Evolutionary conservation across 2,329 filamentous ascomycete species (phyloP), one percentile per base, ranked within the genome.

Genomic region (Xylaria sp.): DNA sequence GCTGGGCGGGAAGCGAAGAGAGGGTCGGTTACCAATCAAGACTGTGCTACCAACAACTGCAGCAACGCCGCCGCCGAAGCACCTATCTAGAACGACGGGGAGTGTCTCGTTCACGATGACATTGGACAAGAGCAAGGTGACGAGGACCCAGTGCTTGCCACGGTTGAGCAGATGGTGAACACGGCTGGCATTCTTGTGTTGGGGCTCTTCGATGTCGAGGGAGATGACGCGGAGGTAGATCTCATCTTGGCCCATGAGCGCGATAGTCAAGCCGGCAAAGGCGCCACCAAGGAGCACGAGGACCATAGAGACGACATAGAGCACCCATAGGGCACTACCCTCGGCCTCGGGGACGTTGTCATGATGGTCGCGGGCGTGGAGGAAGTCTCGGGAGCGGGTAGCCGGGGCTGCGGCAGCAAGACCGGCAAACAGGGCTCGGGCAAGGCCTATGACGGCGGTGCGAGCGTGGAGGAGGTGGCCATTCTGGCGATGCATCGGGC

Each of bases 101-200:
- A 97, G 85, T 2, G 95, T 97, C 82, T 98, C 96, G 80, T 99
- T 98, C 73, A 97, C 97, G 76, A 99, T 97, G 77, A 99, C 96
- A 80, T 99, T 99, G 80, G 94, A 94, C 65, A 99, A 85, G 7
- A 99, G 87, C 31, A 99, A 83, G 2, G 96, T 98, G 63, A 99
- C 96, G 66, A 99, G 85, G 23, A 99, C 95, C 96, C 96, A 99
- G 81, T 99, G 96, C 80, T 99, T 99, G 75, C 96, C 96, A 75
- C 88, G 92, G 72, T 93, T 89, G 65, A 99, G 83, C 33, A 99
- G 84, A 51, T 89, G 86, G 74, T 96, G 86, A 11, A 99, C 96
- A 72, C 89, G 91, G 65, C 87, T 88, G 0, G 96, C 96, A 78
- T 97, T 93, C 77, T 90, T 93, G 77, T 90, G 91, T 81, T 98